Percentiles rank a stretch among this genome's conserved stretches.
phyloP scores from a whole-genome alignment of 148 eudicot genomes.

The Rhododendron simsii region DNA sequence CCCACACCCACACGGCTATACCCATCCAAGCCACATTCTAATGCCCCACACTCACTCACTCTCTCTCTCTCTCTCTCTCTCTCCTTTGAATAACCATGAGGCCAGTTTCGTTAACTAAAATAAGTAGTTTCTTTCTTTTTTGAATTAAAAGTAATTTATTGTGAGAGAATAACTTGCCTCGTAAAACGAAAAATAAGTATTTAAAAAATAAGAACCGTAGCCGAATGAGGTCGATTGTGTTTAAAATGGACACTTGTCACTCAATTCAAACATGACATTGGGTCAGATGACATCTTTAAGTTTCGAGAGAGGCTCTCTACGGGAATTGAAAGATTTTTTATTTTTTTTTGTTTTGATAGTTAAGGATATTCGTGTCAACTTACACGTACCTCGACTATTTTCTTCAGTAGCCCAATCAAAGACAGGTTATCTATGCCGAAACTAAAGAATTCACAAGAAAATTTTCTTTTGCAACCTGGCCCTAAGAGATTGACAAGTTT shows the following conservation, averaged over 20 bases:
- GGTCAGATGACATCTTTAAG: not conserved
- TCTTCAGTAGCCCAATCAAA: no score
- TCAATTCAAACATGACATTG: not conserved
- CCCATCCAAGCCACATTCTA: not conserved
- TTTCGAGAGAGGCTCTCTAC: not conserved
- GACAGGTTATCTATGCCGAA: not conserved
- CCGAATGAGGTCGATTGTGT: not conserved
- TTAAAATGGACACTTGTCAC: not conserved
- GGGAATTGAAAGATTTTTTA: not conserved
- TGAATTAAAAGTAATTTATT: no score
- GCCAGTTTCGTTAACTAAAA: no score
- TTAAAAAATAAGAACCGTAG: no score
- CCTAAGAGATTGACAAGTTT: no score
- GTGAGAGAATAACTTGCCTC: rapidly evolving
- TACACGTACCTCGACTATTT: no score
- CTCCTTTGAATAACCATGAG: not conserved
- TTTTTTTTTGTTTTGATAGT: no score
- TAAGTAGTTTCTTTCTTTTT: no score
- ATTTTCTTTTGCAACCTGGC: not conserved
- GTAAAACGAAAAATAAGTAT: no score
- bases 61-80: no score
- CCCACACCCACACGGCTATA: not conserved
- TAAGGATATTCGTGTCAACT: no score
- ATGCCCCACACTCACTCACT: not conserved
- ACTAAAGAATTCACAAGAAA: no score